Conservation (phyloP, 2,329 filamentous ascomycete species). For the Arthrobotrys musiformis region DNA sequence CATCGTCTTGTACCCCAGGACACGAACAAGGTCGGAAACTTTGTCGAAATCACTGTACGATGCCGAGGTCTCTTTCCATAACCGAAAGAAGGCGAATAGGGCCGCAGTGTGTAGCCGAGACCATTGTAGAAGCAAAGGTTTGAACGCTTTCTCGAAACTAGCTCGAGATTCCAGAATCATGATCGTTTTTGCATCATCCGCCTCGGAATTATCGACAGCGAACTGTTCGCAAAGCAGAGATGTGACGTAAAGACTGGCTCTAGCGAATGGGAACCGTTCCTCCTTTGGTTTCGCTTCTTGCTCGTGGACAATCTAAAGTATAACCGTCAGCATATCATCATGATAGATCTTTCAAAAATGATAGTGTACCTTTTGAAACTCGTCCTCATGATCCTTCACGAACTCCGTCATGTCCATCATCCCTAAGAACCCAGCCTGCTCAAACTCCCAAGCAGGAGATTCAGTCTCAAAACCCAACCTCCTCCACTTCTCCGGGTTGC, state of each 20-base stretch:
- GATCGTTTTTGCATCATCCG: slow-evolving; percentile 80
- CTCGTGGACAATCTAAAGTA: slow-evolving; percentile 72
- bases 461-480: slow-evolving; percentile 91
- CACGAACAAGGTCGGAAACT: slow-evolving; percentile 87
- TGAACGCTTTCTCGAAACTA: slow-evolving; percentile 86
- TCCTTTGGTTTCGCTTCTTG: slow-evolving; percentile 78
- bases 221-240: slow-evolving; percentile 94
- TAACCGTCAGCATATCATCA: not conserved
- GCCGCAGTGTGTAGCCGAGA: slow-evolving; percentile 86
- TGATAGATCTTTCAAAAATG: not conserved
- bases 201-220: slow-evolving; percentile 84
- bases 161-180: slow-evolving; percentile 78
- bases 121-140: slow-evolving; percentile 90
- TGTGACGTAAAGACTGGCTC: slow-evolving; percentile 86
- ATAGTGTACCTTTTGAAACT: slow-evolving; percentile 80
- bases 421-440: slow-evolving; percentile 84
- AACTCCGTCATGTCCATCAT: slow-evolving; percentile 98
- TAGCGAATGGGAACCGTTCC: slow-evolving; percentile 85
- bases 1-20: slow-evolving; percentile 88
- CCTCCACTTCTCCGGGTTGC: slow-evolving; percentile 92
- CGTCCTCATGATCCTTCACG: slow-evolving; percentile 88
- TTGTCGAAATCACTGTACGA: slow-evolving; percentile 90
- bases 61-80: slow-evolving; percentile 92
- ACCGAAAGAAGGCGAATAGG: slow-evolving; percentile 84
- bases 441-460: slow-evolving; percentile 85